A percentile compares a stretch with the other conserved stretches of the same genome.
Evolutionary conservation across 306 rosid genomes (phyloP).

Genomic region (Gynostemma pentaphyllum): DNA sequence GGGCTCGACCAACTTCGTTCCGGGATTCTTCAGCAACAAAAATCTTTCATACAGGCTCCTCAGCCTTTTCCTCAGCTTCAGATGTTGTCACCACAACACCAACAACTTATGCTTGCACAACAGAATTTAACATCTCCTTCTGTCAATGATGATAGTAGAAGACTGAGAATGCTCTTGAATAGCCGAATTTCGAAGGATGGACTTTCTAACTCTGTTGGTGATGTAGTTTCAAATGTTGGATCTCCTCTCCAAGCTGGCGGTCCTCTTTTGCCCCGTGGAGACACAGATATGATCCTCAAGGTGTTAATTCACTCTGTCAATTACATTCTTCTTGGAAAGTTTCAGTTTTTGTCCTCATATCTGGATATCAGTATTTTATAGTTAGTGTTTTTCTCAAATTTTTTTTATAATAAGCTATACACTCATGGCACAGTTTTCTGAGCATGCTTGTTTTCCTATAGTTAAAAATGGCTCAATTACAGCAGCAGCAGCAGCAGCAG

Average conservation of each 20-base stretch:
- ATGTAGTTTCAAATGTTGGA: conserved; percentile 67
- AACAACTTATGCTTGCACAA: conserved; percentile 89
- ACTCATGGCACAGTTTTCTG: conserved; percentile 4
- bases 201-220: conserved; percentile 70
- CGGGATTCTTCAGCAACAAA: conserved; percentile 87
- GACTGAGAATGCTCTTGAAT: conserved; percentile 75
- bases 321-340: not conserved
- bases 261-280: conserved; percentile 69
- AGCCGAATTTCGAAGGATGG: conserved; percentile 67
- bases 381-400: no score
- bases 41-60: conserved; percentile 77
- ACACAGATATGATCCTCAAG: conserved; percentile 72
- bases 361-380: not conserved
- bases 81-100: conserved; percentile 94
- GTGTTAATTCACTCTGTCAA: conserved; percentile 26
- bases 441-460: conserved; percentile 19
- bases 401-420: not conserved
- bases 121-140: conserved; percentile 83
- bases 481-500: conserved; percentile 62
- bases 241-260: conserved; percentile 78
- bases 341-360: not conserved
- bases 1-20: conserved; percentile 90
- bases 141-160: conserved; percentile 62
- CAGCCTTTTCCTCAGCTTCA: conserved; percentile 91
- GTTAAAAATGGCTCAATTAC: conserved; percentile 85